A percentile compares a stretch with the other conserved stretches of the same genome.
These are phyloP conservation scores for Heterobasidion parviporum DNA, from an alignment of 1,284 basidiomycete genomes.

Conservation along the genomic window DNA sequence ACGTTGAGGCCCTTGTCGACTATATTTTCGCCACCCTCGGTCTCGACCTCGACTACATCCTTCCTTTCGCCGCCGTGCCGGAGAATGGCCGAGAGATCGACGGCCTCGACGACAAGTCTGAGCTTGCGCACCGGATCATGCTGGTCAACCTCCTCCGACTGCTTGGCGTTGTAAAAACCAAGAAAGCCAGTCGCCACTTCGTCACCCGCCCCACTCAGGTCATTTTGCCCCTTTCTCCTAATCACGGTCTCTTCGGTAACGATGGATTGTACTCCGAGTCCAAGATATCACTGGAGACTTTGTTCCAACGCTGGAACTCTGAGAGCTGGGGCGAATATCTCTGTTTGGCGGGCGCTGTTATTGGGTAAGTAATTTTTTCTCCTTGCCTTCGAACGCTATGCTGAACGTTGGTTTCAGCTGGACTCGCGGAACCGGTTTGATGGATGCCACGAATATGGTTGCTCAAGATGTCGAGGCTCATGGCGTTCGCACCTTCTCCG, in stretches of 20 bases:
- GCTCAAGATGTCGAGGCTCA: slow-evolving; percentile 91
- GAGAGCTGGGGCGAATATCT: slow-evolving; percentile 99
- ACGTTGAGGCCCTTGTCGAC: slow-evolving; percentile 94
- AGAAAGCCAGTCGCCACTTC: slow-evolving; percentile 95
- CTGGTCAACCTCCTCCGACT: slow-evolving; percentile 90
- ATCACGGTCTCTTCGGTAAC: slow-evolving; percentile 96
- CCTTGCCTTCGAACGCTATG: neutral
- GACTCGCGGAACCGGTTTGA: slow-evolving; percentile 97
- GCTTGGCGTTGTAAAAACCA: slow-evolving; percentile 93
- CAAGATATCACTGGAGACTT: slow-evolving; percentile 95
- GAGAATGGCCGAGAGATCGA: slow-evolving; percentile 99
- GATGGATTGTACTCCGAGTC: slow-evolving; percentile 98
- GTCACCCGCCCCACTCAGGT: slow-evolving; percentile 98
- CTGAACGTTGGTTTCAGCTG: slow-evolving; percentile 42
- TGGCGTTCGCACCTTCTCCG: slow-evolving; percentile 95
- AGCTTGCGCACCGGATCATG: slow-evolving; percentile 98
- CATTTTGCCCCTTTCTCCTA: slow-evolving; percentile 93
- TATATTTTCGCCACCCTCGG: slow-evolving; percentile 95
- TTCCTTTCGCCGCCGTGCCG: slow-evolving; percentile 96
- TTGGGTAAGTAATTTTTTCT: slow-evolving; percentile 57
- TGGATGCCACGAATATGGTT: slow-evolving; percentile 93
- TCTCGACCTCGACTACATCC: slow-evolving; percentile 95
- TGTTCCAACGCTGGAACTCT: slow-evolving; percentile 97
- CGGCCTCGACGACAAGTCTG: slow-evolving; percentile 92
- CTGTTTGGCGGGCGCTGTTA: slow-evolving; percentile 95